These are phyloP conservation scores for Arthrobotrys sinensis DNA, from an alignment of 2,329 filamentous ascomycete species.

Conservation along the genomic window DNA sequence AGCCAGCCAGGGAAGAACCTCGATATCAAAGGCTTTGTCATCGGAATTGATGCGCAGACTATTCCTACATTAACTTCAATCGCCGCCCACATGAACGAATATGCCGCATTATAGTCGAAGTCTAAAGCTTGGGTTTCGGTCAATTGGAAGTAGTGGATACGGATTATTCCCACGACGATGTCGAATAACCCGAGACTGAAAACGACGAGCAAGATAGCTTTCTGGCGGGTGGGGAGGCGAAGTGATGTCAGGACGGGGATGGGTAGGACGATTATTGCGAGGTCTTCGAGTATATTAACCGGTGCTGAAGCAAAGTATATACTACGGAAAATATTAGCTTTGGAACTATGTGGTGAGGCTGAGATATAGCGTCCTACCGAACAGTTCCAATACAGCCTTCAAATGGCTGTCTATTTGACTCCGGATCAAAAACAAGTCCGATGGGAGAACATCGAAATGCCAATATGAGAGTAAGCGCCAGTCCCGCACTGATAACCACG, in stretches of 20 bases:
- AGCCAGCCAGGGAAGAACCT: slow-evolving; percentile 61
- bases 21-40: slow-evolving; percentile 86
- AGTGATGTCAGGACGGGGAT: slow-evolving; percentile 90
- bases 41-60: slow-evolving; percentile 92
- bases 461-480: slow-evolving; percentile 86
- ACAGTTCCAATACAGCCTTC: slow-evolving; percentile 58
- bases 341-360: slow-evolving; percentile 1
- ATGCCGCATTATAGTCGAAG: slow-evolving; percentile 81
- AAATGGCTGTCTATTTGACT: slow-evolving; percentile 58
- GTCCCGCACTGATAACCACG: slow-evolving; percentile 83
- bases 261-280: slow-evolving; percentile 87
- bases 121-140: slow-evolving; percentile 74
- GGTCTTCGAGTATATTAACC: slow-evolving; percentile 90
- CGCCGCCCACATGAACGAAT: slow-evolving; percentile 93
- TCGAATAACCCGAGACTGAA: slow-evolving; percentile 91
- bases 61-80: slow-evolving; percentile 93
- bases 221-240: slow-evolving; percentile 86
- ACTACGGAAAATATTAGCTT: slow-evolving; percentile 70
- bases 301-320: slow-evolving; percentile 83
- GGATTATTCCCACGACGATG: slow-evolving; percentile 86
- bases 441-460: slow-evolving; percentile 88
- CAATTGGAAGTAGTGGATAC: slow-evolving; percentile 87
- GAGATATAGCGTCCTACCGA: slow-evolving; percentile 34
- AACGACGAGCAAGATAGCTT: slow-evolving; percentile 86
- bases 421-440: slow-evolving; percentile 75